Evolutionary conservation across 768 basidiomycete species (phyloP).

Genomic region (Coprinopsis strossmayeri): DNA sequence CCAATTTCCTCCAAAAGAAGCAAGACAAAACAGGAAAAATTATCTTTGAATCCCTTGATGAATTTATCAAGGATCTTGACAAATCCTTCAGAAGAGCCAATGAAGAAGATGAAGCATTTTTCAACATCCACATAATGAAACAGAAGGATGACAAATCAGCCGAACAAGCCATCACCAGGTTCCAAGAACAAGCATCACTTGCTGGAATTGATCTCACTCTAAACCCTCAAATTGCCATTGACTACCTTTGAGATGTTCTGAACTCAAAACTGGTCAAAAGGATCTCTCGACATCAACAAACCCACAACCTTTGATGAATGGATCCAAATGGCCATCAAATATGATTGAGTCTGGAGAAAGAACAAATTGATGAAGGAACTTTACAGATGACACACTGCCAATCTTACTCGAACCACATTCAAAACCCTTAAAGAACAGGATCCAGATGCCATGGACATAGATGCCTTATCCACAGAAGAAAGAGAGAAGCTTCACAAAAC

Average conservation of each 20-base stretch:
- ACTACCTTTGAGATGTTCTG: background rate
- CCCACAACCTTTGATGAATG: background rate
- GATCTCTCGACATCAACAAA: background rate
- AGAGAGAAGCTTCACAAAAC: background rate
- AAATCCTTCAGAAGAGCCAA: background rate
- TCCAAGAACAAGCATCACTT: background rate
- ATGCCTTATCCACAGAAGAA: background rate
- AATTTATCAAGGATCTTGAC: background rate
- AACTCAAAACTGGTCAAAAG: background rate
- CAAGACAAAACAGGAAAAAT: no score
- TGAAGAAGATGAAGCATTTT: background rate
- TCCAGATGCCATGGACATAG: constrained; percentile 4
- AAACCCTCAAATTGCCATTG: background rate
- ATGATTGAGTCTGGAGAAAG: background rate
- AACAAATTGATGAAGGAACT: constrained; percentile 3
- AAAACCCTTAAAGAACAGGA: constrained; percentile 8
- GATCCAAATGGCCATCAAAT: background rate
- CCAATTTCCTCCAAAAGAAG: background rate
- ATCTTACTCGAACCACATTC: background rate
- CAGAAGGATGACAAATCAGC: background rate
- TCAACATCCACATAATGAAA: background rate
- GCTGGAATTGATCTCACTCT: background rate
- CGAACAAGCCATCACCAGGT: background rate
- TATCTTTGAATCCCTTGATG: no score
- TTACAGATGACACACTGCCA: background rate